Base-by-base conservation (phyloP, 108 stramenopile genomes). In the Craspedostauros australis region DNA sequence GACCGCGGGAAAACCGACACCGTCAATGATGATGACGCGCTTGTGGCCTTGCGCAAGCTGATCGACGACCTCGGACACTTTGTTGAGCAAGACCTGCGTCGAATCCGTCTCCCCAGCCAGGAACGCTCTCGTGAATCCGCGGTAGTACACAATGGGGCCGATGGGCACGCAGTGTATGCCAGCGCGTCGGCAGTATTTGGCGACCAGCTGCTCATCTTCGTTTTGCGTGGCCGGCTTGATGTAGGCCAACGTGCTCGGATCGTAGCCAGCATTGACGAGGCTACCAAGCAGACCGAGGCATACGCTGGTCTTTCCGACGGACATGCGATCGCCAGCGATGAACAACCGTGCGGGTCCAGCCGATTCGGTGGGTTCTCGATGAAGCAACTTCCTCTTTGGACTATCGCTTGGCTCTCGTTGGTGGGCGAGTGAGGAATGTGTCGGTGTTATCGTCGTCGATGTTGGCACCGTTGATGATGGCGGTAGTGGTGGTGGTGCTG, bases 171-270 rank as follows among this genome's bases (percentile, higher is more conserved):
- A 84, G 0, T 60, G 62, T 44, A 98, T 91, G 5, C 95, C 96
- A 16, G 71, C 57, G 1, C 53, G 30, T 39, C 94, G 70, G 55
- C 95, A 96, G 75, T 81, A 98, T 18, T 48, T 50, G 51, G 86
- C 70, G 23, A 98, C 79, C 34, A 94, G 70, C 70, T 96, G 97
- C 15, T 77, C 73, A 44, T 66, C 70, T 62, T 98, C 97, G 57
- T 88, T 86, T 70, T 98, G 97, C 14, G 97, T 98, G 18, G 93
- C 94, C 3, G 97, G 97, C 68, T 98, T 98, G 57, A 98, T 98
- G 72, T 98, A 98, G 16, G 94, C 95, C 37, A 98, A 51, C 12
- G 76, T 65, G 21, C 57, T 32, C 16, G 93, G 65, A 2, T 48
- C 19, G 56, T 80, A 89, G 2, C 74, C 63, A 61, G 57, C 44